These are phyloP conservation scores for Salvia miltiorrhiza DNA, from an alignment of 257 asterid species.

Conservation along the genomic window DNA sequence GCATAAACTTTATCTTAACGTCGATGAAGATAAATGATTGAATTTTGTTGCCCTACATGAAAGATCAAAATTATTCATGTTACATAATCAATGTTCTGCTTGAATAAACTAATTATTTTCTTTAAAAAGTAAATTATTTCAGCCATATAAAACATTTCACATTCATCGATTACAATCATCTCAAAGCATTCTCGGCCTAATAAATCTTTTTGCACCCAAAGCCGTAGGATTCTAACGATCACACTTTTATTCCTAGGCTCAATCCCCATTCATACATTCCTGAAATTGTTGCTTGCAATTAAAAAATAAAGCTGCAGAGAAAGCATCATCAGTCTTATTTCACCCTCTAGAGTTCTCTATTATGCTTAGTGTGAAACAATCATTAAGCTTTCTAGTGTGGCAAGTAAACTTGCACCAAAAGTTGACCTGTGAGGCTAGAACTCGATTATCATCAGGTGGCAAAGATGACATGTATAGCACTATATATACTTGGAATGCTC, in stretches of 20 bases:
- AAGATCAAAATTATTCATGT: not conserved
- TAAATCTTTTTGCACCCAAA: not conserved
- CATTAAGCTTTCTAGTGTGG: not conserved
- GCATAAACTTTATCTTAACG: not conserved
- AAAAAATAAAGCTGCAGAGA: not conserved
- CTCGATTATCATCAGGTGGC: conserved; percentile 86
- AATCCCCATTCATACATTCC: too few species aligned
- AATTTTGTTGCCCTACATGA: not conserved
- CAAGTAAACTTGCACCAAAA: conserved; percentile 8
- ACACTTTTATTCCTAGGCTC: not conserved
- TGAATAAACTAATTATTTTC: too few species aligned
- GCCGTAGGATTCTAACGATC: not conserved
- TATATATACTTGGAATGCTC: conserved; percentile 62
- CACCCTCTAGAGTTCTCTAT: not conserved
- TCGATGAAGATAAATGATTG: not conserved
- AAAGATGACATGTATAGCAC: conserved; percentile 72
- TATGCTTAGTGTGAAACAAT: not conserved
- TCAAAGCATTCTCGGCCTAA: not conserved
- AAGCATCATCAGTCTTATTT: not conserved
- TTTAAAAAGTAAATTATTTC: too few species aligned
- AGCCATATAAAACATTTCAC: not conserved
- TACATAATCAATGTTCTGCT: not conserved
- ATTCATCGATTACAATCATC: not conserved
- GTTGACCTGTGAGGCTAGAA: conserved; percentile 75
- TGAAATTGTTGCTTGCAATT: not conserved